Evolutionary conservation across 1,139 yeast genomes (phyloP), one percentile per base, ranked within the genome.

Genomic region (Geotrichum carabidarum): DNA sequence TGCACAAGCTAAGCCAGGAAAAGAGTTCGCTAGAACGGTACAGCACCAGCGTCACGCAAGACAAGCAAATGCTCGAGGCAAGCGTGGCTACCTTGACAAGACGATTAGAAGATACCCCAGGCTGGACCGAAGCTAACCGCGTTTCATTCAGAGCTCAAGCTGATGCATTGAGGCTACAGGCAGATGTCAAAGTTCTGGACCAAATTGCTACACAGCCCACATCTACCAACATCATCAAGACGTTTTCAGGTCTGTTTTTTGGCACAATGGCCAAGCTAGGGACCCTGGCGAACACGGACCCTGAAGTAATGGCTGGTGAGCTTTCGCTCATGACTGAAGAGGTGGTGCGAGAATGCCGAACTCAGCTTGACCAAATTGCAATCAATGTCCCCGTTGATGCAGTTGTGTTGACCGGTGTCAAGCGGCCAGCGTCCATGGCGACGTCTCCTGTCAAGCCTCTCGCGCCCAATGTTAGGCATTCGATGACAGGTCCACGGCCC

Each of bases 71-170:
- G 14, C 27, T 50, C 6, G 57, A 48, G 8, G n/a, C 38, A 4
- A 42, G 48, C 1, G 40, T 44, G 9, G 40, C 44, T n/a, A 46
- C 41, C 6, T 56, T 60, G 30, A 48, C 54, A n/a, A 56, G 62
- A n/a, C 57, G 62, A n/a, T 50, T 65, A 34, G 54, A 55, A 34
- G 63, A 62, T 43, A 61, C 61, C 34, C 51, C 60, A 12, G 68
- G 67, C 12, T 65, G 66, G 65, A 56, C 63, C 8, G 56, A 50
- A 9, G 54, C 53, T 8, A 62, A 62, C 50, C 46, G 56, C 22
- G 51, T 51, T 15, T 37, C 51, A 22, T 65, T 65, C 48, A 50
- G 59, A 8, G 51, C 54, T 4, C 61, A 58, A 38, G 63, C 61
- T 7, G 60, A 62, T 7, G 48, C 56, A 47, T 54, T 60, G 31